Base-by-base conservation (phyloP, 78 protist genomes). In the Emiliania huxleyi region DNA sequence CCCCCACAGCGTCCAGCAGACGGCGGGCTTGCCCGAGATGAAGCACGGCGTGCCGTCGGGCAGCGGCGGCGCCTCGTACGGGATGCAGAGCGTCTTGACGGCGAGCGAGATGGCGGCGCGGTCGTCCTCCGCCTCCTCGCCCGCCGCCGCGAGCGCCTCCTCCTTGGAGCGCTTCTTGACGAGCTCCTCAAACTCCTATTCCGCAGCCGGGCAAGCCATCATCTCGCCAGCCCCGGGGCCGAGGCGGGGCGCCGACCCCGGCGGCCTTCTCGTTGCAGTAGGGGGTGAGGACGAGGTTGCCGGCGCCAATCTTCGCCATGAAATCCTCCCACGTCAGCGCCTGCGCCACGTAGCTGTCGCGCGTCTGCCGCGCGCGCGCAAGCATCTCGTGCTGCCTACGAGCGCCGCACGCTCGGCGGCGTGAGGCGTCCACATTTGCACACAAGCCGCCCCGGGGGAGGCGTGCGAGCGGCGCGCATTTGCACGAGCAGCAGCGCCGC, bases 71-170 rank as follows among this genome's bases (percentile, higher is more conserved):
- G 5, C 45, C 25, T 69, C 96, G 77, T 96, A 94, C 56, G 99
- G 99, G 38, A 97, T 97, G 95, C 99, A 97, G 29, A 97, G 96
- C 12, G 97, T 85, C 96, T 97, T 97, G 81, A 98, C 99, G 12
- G 98, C 99, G 83, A 97, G 97, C 33, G 96, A 90, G 21, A 95
- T 75, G 55, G 96, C 52, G 23, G 49, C 6, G 49, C 93, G 93
- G 33, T 49, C 96, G 91, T 94, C 97, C 55, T 69, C 93, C 88
- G 5, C 46, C 26, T 52, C 69, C 62, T 33, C 69, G 71, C 43
- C 48, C 43, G 71, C 37, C 35, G 25, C 52, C 29, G 81, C 40
- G 29, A 73, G 40, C 38, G 97, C 84, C 93, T 93, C 94, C 42
- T 81, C 95, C 84, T 83, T 73, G 81, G 96, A 90, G 69, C 26